Evolutionary conservation across 306 rosid genomes (phyloP).

Genomic region (Fragaria ananassa): DNA sequence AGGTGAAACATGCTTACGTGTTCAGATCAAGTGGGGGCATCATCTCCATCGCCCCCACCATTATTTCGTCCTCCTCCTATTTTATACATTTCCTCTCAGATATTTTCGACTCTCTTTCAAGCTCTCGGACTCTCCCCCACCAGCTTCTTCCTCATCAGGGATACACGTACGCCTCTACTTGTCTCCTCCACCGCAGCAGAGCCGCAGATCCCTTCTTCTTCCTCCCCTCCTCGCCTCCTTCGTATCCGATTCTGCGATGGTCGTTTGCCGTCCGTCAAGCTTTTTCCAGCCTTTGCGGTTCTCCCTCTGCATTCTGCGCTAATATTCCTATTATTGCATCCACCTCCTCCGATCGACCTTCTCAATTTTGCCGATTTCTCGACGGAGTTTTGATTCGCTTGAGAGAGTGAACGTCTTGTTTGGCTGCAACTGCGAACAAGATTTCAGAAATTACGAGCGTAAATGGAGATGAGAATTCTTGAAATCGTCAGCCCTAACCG

Average conservation of each 20-base stretch:
- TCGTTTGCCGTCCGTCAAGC: constrained; percentile 1
- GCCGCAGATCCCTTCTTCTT: constrained; percentile 11
- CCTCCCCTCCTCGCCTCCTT: background rate
- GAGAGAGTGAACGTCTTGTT: constrained; percentile 18
- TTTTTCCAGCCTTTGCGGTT: constrained; percentile 4
- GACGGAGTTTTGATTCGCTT: constrained; percentile 1
- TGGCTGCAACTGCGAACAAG: constrained; percentile 17
- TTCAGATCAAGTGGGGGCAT: constrained; percentile 29
- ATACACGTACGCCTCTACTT: background rate
- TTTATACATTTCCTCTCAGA: constrained; percentile 21
- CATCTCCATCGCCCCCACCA: constrained; percentile 17
- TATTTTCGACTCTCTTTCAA: constrained; percentile 22
- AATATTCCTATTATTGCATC: background rate
- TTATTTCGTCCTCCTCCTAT: background rate
- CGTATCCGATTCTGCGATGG: background rate
- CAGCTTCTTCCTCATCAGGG: background rate
- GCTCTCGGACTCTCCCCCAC: background rate
- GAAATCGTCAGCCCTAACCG: constrained; percentile 20
- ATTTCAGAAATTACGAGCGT: background rate
- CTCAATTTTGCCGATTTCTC: background rate
- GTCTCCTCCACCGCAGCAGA: constrained; percentile 9
- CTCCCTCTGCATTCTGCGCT: constrained; percentile 16
- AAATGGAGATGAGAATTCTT: constrained; percentile 13
- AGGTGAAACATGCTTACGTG: constrained; percentile 9
- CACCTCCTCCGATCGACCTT: background rate